Base-by-base conservation (phyloP, 345 rosid species). In the Citrus sp. region DNA sequence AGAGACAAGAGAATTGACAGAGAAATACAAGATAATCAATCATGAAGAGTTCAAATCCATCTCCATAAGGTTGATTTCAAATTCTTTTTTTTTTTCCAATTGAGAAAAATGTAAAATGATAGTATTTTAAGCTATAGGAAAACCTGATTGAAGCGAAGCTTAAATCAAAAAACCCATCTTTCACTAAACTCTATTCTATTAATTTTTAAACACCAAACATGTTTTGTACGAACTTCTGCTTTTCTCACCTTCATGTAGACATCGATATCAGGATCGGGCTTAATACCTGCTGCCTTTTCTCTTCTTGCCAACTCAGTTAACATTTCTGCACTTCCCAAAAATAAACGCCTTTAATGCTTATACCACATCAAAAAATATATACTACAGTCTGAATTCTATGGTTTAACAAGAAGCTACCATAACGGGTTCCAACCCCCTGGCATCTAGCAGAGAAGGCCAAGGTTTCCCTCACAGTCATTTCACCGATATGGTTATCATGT, bases 391-490 rank as follows among this genome's bases (percentile, higher is more conserved):
- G 60, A 56, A 56, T 42, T 42, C 51, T 42, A 42, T 42, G 51
- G 51, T 3, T 13, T 3, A 42, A 42, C 16, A 42, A 42, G 21
- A 64, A 64, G 24, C 35, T 32, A 32, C 69, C 69, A 9, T 87
- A 85, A 21, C 79, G 84, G 4, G 77, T 13, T 77, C 98, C 98
- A 54, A 88, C 89, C 7, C 93, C 92, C 75, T 92, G 97, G 82
- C 93, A 92, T 80, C 86, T 85, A 21, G 97, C 97, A 1, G 95
- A 90, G 83, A 93, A 93, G 60, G 90, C 89, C 82, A 93, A 79
- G 63, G 97, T 93, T 80, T 93, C 98, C 71, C 92, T 87, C 7
- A 93, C 94, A 3, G 98, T 92, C 97, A 93, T 84, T 64, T 90
- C 92, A 27, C 87, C 90, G 2, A 91, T 85, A 30, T 93, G 98